phyloP scores from a whole-genome alignment of 225 moss, liverwort and hornwort species.

The Pseudisothecium myosuroides region DNA sequence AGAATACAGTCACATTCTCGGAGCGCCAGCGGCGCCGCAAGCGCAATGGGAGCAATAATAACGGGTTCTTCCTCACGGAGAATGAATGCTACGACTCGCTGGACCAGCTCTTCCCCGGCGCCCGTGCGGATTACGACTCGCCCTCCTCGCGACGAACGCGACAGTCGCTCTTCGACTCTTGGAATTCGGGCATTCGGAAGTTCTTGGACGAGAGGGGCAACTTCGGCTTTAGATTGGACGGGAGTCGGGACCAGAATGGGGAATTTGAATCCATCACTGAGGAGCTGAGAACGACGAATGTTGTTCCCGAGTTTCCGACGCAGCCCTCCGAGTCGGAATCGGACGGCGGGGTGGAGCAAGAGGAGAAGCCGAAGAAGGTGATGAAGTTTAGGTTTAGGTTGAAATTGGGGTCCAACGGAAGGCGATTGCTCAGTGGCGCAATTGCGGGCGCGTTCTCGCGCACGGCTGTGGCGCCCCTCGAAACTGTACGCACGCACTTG shows the following conservation, averaged over 20 bases:
- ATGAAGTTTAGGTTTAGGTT: slow-evolving; percentile 40
- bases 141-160: not conserved
- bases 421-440: slow-evolving; percentile 67
- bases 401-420: slow-evolving; percentile 56
- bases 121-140: slow-evolving; percentile 41
- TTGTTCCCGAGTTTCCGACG: slow-evolving; percentile 9
- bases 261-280: not conserved
- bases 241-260: not conserved
- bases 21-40: slow-evolving; percentile 63
- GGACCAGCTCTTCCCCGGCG: slow-evolving; percentile 72
- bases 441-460: slow-evolving; percentile 78
- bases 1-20: slow-evolving; percentile 57
- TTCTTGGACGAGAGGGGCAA: slow-evolving; percentile 1
- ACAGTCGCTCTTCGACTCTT: slow-evolving; percentile 34
- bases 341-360: not conserved
- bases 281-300: not conserved
- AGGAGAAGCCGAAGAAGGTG: not conserved
- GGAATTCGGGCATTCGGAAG: slow-evolving; percentile 19
- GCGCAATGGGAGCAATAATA: slow-evolving; percentile 9
- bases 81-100: slow-evolving; percentile 61
- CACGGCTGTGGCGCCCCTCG: slow-evolving; percentile 68
- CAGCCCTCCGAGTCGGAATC: slow-evolving; percentile 1
- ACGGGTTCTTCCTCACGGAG: slow-evolving; percentile 11
- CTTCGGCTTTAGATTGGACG: not conserved
- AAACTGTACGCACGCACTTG: slow-evolving; percentile 74